Evolutionary conservation across 148 eudicot species (phyloP).

Genomic region (Amaranthus cruentus): DNA sequence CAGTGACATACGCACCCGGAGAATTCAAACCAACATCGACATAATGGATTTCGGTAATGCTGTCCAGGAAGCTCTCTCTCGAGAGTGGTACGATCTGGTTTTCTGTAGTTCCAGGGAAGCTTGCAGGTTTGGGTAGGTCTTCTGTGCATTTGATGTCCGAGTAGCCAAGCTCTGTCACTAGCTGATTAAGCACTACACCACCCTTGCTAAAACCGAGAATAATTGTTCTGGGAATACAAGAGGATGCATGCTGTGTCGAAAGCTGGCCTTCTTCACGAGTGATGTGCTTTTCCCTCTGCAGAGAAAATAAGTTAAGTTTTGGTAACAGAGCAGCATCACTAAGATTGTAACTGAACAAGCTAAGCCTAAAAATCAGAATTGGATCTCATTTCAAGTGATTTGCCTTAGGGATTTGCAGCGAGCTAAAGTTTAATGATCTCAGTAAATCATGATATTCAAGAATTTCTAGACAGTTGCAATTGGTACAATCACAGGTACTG

Average conservation of each 20-base stretch:
- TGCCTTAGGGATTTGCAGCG: too few relatives aligned
- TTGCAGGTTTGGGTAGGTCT: slow-evolving; percentile 11
- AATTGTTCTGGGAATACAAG: slow-evolving; percentile 41
- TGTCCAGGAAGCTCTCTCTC: slow-evolving; percentile 53
- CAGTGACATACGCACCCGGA: slow-evolving; percentile 75
- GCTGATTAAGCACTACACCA: slow-evolving; percentile 75
- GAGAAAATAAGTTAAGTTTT: not conserved
- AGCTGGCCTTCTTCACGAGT: slow-evolving; percentile 28
- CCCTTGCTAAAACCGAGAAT: slow-evolving; percentile 92
- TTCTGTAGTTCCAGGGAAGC: slow-evolving; percentile 12
- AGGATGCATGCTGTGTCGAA: slow-evolving; percentile 28
- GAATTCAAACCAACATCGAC: slow-evolving; percentile 87
- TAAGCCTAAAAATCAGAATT: not conserved
- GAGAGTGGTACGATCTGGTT: slow-evolving; percentile 50
- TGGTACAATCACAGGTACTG: too few relatives aligned
- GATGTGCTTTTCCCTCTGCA: slow-evolving; percentile 38
- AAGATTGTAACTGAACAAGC: not conserved
- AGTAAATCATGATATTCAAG: too few relatives aligned
- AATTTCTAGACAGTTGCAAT: too few relatives aligned
- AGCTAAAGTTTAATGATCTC: too few relatives aligned
- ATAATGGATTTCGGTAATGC: slow-evolving; percentile 74
- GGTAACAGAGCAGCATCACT: too few relatives aligned
- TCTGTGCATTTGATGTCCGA: slow-evolving; percentile 18
- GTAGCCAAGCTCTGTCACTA: slow-evolving; percentile 58
- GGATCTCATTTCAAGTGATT: too few relatives aligned